Evolutionary conservation across 1,284 basidiomycete genomes (phyloP).

Genomic region (Pseudozyma thailandica): DNA sequence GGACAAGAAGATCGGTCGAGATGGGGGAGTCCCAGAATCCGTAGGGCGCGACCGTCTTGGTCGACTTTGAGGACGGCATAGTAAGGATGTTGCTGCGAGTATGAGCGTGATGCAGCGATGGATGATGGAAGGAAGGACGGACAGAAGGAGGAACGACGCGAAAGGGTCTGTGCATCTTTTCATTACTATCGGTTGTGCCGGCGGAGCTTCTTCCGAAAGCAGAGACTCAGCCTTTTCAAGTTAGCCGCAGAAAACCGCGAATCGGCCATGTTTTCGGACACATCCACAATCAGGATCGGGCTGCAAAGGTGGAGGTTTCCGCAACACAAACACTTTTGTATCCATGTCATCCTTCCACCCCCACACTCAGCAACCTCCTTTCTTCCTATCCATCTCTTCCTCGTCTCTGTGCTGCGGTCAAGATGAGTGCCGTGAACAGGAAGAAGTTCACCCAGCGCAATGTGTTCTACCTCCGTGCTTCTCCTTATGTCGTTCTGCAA

Average conservation of each 20-base stretch:
- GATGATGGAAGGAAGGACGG: background rate
- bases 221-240: background rate
- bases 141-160: background rate
- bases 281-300: background rate
- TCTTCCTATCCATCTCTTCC: background rate
- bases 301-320: conserved; percentile 17
- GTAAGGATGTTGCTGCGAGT: background rate
- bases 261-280: background rate
- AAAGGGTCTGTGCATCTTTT: conserved; percentile 22
- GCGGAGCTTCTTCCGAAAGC: conserved; percentile 8
- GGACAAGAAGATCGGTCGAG: conserved; percentile 72
- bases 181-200: background rate
- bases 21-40: conserved; percentile 73
- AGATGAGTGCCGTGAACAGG: conserved; percentile 23
- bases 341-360: conserved; percentile 1
- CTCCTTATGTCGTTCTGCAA: conserved; percentile 66
- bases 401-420: background rate
- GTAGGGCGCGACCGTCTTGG: conserved; percentile 53
- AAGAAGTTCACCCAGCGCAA: conserved; percentile 63
- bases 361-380: background rate
- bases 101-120: background rate
- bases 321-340: background rate
- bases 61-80: conserved; percentile 15
- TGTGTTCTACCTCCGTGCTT: conserved; percentile 68
- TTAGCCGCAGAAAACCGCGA: conserved; percentile 3